These are phyloP conservation scores for Monilinia aucupariae DNA, from an alignment of 2,329 filamentous ascomycete species.

Conservation along the genomic window DNA sequence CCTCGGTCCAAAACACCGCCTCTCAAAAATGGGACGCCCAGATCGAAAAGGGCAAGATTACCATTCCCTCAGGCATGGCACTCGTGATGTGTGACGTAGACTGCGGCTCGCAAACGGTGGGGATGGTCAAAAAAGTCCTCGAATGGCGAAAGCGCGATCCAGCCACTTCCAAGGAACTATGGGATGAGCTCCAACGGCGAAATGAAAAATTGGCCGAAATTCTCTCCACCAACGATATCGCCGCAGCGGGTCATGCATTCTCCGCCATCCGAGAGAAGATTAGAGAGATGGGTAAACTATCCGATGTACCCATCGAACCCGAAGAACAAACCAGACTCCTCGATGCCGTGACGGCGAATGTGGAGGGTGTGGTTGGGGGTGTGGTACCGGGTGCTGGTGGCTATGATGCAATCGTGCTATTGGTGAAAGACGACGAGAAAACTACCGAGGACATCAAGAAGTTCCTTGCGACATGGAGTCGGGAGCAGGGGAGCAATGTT, in stretches of 20 bases:
- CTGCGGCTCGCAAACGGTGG: constrained; percentile 85
- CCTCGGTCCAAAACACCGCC: constrained; percentile 57
- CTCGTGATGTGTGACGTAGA: constrained; percentile 95
- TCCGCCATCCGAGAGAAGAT: constrained; percentile 56
- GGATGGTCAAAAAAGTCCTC: constrained; percentile 92
- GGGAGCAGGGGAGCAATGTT: constrained; percentile 55
- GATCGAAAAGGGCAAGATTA: constrained; percentile 62
- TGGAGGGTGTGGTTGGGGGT: constrained; percentile 41
- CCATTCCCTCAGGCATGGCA: constrained; percentile 66
- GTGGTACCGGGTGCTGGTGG: constrained; percentile 75
- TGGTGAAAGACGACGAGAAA: constrained; percentile 67
- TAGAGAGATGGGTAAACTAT: constrained; percentile 66
- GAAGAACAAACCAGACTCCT: constrained; percentile 76
- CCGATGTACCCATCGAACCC: constrained; percentile 84
- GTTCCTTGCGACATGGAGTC: constrained; percentile 62
- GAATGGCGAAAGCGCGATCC: constrained; percentile 67
- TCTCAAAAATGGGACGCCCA: constrained; percentile 69
- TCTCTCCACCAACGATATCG: constrained; percentile 48
- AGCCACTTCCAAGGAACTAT: constrained; percentile 62
- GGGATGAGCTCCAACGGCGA: constrained; percentile 65
- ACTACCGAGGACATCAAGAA: constrained; percentile 55
- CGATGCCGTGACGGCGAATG: constrained; percentile 59
- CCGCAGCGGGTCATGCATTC: constrained; percentile 44
- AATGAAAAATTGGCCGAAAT: constrained; percentile 67
- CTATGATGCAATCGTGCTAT: constrained; percentile 79